phyloP scores from a whole-genome alignment of 352 stramenopile species.

The Phytophthora sansomeana region DNA sequence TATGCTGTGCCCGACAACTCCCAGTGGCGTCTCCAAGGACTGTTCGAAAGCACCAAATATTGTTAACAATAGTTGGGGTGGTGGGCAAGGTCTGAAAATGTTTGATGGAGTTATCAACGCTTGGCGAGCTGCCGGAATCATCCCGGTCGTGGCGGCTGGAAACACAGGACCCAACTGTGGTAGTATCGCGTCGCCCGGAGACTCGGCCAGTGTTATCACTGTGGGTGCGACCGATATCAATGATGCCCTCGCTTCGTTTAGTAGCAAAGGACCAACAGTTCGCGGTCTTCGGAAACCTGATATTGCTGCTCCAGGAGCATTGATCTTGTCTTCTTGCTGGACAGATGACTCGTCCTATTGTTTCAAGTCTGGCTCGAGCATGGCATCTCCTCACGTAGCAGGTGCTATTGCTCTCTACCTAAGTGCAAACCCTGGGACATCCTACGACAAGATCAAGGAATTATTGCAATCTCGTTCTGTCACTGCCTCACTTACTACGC shows the following conservation, averaged over 20 bases:
- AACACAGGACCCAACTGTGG: constrained; percentile 61
- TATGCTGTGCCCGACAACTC: constrained; percentile 68
- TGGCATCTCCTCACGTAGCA: constrained; percentile 68
- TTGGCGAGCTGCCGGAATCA: constrained; percentile 61
- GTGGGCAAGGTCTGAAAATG: constrained; percentile 48
- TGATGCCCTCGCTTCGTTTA: constrained; percentile 53
- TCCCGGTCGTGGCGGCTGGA: constrained; percentile 62
- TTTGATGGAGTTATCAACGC: constrained; percentile 56
- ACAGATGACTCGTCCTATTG: constrained; percentile 56
- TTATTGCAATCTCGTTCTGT: constrained; percentile 43
- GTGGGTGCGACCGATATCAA: constrained; percentile 65
- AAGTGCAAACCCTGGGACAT: constrained; percentile 42
- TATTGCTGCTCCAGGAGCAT: constrained; percentile 53
- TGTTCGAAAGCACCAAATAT: constrained; percentile 62
- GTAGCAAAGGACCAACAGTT: constrained; percentile 62
- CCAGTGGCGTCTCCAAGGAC: constrained; percentile 47
- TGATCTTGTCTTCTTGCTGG: constrained; percentile 60
- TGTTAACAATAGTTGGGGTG: constrained; percentile 81
- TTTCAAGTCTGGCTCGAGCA: constrained; percentile 71
- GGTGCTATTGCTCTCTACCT: constrained; percentile 66
- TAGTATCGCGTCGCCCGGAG: constrained; percentile 60
- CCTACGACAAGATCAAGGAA: constrained; percentile 53
- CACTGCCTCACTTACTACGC: constrained; percentile 35
- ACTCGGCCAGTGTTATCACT: constrained; percentile 65
- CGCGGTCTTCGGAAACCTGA: constrained; percentile 59